These are phyloP conservation scores for Diplosphaera chodatii DNA, from an alignment of 139 green algal species.

Conservation along the genomic window DNA sequence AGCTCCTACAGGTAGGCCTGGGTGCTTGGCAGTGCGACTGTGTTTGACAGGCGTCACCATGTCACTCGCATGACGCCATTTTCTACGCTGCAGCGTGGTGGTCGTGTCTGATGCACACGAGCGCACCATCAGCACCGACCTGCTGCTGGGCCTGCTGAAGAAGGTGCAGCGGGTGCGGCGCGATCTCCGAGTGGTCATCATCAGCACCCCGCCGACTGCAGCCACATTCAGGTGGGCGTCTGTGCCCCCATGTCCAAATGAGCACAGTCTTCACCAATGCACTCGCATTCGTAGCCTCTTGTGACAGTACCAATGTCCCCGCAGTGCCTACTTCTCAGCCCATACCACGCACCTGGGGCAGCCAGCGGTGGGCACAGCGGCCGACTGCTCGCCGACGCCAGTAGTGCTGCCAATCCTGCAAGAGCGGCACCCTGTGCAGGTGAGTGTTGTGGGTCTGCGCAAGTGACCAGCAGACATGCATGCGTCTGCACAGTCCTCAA, in stretches of 20 bases:
- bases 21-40: no score
- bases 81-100: conserved; percentile 54
- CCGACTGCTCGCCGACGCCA: conserved; percentile 14
- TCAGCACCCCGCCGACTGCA: background rate
- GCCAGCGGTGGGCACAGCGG: no score
- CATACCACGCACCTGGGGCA: background rate
- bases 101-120: conserved; percentile 90
- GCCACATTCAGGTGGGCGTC: background rate
- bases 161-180: conserved; percentile 70
- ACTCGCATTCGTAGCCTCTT: no score
- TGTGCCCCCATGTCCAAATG: background rate
- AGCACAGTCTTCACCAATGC: no score
- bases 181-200: conserved; percentile 73
- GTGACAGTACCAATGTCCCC: no score
- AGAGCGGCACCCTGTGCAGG: background rate
- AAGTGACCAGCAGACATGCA: no score
- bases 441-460: background rate
- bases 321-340: background rate
- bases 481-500: no score
- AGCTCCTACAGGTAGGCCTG: conserved; percentile 38
- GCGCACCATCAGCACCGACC: conserved; percentile 70
- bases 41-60: no score
- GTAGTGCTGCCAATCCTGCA: conserved; percentile 59
- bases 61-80: background rate
- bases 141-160: conserved; percentile 81